Base-by-base conservation (phyloP, 306 rosid genomes). In the Cucurbita maxima region DNA sequence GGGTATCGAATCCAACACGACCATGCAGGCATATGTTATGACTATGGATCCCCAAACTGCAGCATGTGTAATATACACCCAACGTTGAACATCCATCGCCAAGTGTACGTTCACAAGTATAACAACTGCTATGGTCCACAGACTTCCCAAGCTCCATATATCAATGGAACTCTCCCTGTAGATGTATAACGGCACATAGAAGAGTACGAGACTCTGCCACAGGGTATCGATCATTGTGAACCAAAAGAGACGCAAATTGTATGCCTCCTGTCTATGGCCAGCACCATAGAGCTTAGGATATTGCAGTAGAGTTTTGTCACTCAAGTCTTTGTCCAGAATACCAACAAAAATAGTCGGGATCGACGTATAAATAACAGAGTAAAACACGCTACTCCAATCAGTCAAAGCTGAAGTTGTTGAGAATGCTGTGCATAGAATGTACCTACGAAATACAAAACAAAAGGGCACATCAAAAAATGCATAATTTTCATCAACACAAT, bases 191-290 rank as follows among this genome's bases (percentile, higher is more conserved):
- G 99, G 99, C 30, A 82, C 50, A 77, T 86, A 95, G 81, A 89
- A 91, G 75, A 88, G 91, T 81, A 86, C 96, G 72, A 95, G 92
- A 83, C 99, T 95, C 89, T 95, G 99, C 99, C 99, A 95, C 54
- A 95, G 77, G 25, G 97, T 95, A 88, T 95, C 99, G 38, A 88
- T 77, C 97, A 95, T 91, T 69, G 90, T 89, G 67, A 91, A 82
- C 97, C 97, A 95, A 83, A 95, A 95, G 63, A 91, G 85, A 56
- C 80, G 90, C 80, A 87, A 51, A 80, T 91, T 95, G 79, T 95
- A 95, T 51, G 96, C 94, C 78, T 95, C 99, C 0, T 89, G 92
- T 79, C 96, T 78, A 80, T 95, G 84, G 62, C 99, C 99, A 5
- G 96, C 72, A 63, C 96, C 84, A 86, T 95, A 95, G 41, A 95